Evolutionary conservation across 1,284 basidiomycete genomes (phyloP), one percentile per base, ranked within the genome.

Genomic region (Tilletia caries): DNA sequence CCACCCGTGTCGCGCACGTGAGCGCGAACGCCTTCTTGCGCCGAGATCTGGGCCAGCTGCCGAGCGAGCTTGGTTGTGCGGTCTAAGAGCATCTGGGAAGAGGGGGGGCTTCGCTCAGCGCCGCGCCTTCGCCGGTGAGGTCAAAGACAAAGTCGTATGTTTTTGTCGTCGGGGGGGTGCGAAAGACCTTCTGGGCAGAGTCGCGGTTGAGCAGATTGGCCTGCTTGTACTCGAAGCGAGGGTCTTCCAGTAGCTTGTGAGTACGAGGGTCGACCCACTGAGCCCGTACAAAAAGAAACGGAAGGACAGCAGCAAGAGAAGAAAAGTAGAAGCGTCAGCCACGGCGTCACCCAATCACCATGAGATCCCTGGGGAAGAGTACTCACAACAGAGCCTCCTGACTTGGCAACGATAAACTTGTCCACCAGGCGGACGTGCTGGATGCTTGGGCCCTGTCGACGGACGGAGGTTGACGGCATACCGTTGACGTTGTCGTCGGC

Each of bases 61-160:
- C 65, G 68, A 27, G 77, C 74, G 1, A 77, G 69, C 64, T 77
- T 76, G 25, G 71, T 71, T 0, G 74, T 77, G 5, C 76, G 71
- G 37, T 79, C 77, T 12, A 76, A 25, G 62, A 79, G 48, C 4
- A 77, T 43, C 60, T 76, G 67, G 62, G 73, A 75, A 2, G 76
- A 76, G 0, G 73, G 60, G 8, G 73, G 43, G 43, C 64, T 48
- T n/a, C n/a, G 33, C 34, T 37, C 37, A 68, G 43, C 18, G 64
- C 41, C 15, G 74, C 50, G 29, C 77, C 77, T 41, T 79, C 77
- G 32, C 77, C 76, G 15, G 76, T 77, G 37, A 79, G 71, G 58
- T 79, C 77, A 65, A 76, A 79, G 29, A 77, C 73, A 54, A 76
- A 43, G 43, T 79, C 76, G 54, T 73, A 79, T 3, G 68, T n/a